Evolutionary conservation across 2,329 filamentous ascomycete genomes (phyloP).

Genomic region (Aspergillus brunneoviolaceus): DNA sequence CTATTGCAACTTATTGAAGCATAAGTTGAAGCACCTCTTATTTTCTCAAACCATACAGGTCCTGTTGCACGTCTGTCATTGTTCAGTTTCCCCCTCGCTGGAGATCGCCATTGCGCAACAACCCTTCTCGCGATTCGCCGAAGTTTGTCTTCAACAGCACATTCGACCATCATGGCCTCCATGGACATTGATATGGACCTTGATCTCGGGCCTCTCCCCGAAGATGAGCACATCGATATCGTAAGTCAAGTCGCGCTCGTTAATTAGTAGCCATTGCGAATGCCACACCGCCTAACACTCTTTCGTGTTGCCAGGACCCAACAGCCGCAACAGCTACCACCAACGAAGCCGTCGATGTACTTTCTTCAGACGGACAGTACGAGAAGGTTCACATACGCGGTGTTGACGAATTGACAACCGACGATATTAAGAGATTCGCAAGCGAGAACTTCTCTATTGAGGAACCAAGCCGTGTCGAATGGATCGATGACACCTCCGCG

Average conservation of each 20-base stretch:
- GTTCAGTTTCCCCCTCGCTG: neutral
- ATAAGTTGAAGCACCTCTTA: neutral
- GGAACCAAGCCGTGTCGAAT: slow-evolving; percentile 69
- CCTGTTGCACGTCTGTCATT: neutral
- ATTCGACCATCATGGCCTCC: slow-evolving; percentile 29
- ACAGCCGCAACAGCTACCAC: slow-evolving; percentile 13
- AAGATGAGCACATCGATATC: slow-evolving; percentile 34
- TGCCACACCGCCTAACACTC: slow-evolving; percentile 5
- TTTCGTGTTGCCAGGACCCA: slow-evolving; percentile 24
- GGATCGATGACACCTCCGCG: slow-evolving; percentile 90
- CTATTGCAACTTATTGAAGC: neutral
- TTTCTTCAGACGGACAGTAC: slow-evolving; percentile 36
- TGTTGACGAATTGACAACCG: slow-evolving; percentile 76
- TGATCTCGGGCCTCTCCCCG: slow-evolving; percentile 52
- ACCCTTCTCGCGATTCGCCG: slow-evolving; percentile 6
- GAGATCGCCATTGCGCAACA: slow-evolving; percentile 9
- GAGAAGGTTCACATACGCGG: slow-evolving; percentile 82
- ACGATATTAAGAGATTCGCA: slow-evolving; percentile 75
- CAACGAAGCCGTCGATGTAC: slow-evolving; percentile 28
- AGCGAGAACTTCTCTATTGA: slow-evolving; percentile 62
- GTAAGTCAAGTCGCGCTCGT: slow-evolving; percentile 24
- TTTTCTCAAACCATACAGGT: neutral
- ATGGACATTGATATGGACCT: slow-evolving; percentile 78
- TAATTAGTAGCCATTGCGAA: neutral
- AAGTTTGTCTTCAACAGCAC: slow-evolving; percentile 1